These are phyloP conservation scores for Backusella morwellensis DNA, from an alignment of 192 early-diverging fungal genomes.

Conservation along the genomic window DNA sequence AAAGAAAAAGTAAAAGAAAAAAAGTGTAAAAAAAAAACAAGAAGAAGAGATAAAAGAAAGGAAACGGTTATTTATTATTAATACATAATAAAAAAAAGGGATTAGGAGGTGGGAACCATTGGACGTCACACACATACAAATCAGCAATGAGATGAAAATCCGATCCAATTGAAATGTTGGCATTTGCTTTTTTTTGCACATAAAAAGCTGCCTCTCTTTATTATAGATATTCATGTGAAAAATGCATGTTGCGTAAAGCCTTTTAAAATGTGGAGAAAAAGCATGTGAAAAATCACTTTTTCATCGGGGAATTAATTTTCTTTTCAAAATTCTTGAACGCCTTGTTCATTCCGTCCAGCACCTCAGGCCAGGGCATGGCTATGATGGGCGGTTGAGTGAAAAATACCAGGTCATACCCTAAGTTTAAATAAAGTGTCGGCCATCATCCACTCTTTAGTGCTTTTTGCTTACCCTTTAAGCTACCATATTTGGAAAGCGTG, in stretches of 20 bases:
- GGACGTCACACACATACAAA: not conserved
- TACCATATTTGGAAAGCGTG: not conserved
- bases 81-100: not conserved
- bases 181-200: not conserved
- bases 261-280: not conserved
- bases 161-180: not conserved
- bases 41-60: not conserved
- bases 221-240: slow-evolving; percentile 8
- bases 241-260: not conserved
- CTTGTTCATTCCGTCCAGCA: not conserved
- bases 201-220: not conserved
- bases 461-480: not conserved
- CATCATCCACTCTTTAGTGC: not conserved
- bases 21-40: not conserved
- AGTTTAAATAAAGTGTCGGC: not conserved
- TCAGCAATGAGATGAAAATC: not conserved
- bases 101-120: not conserved
- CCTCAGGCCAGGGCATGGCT: not conserved
- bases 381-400: not conserved
- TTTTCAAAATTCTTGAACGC: not conserved
- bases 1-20: not conserved
- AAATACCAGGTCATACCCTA: slow-evolving; percentile 12
- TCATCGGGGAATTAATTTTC: not conserved
- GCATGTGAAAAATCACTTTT: slow-evolving; percentile 13
- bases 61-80: not conserved